Evolutionary conservation across 1,284 basidiomycete genomes (phyloP).

Genomic region (Ceratobasidium sp.): DNA sequence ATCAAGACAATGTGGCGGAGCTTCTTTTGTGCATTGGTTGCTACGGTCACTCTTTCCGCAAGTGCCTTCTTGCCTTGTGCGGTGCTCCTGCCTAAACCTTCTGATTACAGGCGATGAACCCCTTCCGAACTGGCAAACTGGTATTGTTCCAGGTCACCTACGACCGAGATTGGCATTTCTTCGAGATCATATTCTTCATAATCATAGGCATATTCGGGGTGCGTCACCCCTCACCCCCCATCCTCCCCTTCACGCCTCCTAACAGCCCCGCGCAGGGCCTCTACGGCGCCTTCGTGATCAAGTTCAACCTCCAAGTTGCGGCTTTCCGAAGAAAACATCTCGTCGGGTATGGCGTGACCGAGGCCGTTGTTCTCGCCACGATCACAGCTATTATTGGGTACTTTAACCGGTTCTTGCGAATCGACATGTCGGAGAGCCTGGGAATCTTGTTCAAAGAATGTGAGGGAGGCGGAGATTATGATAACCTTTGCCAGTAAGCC

Average conservation of each 20-base stretch:
- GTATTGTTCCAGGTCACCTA: constrained; percentile 98
- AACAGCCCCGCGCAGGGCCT: constrained; percentile 68
- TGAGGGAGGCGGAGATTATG: constrained; percentile 89
- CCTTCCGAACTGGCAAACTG: constrained; percentile 96
- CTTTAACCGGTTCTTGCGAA: constrained; percentile 91
- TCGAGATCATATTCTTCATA: constrained; percentile 95
- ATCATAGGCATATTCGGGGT: constrained; percentile 96
- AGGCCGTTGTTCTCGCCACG: constrained; percentile 86
- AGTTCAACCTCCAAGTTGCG: constrained; percentile 94
- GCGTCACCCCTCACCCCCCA: constrained; percentile 50
- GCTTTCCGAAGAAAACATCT: constrained; percentile 92
- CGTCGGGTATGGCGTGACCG: constrained; percentile 80
- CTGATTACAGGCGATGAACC: constrained; percentile 84
- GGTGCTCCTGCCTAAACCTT: not conserved
- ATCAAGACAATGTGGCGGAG: constrained; percentile 99
- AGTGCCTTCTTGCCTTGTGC: constrained; percentile 51
- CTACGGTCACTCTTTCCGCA: constrained; percentile 93
- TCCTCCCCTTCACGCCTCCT: not conserved
- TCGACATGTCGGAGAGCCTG: constrained; percentile 98
- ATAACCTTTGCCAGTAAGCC: constrained; percentile 92
- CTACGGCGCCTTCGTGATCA: constrained; percentile 96
- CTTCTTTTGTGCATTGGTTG: constrained; percentile 95
- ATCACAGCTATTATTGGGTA: constrained; percentile 93
- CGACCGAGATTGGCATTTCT: constrained; percentile 98
- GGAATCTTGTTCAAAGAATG: constrained; percentile 97